Conservation (phyloP, 2,329 filamentous ascomycete genomes). For the Akanthomyces dipterigenus region DNA sequence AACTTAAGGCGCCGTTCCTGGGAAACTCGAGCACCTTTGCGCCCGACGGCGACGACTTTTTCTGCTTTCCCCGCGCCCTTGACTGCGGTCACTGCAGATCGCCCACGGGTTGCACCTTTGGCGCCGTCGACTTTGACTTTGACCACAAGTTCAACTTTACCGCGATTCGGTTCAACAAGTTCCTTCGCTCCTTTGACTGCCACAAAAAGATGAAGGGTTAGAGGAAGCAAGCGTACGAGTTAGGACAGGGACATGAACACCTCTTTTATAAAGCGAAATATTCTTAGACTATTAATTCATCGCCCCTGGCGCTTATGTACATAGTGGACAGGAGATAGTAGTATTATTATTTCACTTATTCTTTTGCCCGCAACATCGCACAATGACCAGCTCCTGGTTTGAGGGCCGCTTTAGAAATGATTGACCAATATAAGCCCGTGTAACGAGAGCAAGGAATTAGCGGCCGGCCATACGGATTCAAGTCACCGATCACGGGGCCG, state of each 20-base stretch:
- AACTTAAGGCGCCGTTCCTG: constrained; percentile 35
- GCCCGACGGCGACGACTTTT: constrained; percentile 41
- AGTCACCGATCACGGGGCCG: constrained; percentile 8
- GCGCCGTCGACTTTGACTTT: constrained; percentile 38
- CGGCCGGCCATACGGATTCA: background rate
- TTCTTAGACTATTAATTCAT: background rate
- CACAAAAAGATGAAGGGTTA: constrained; percentile 13
- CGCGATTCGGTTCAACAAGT: constrained; percentile 37
- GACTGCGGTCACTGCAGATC: constrained; percentile 40
- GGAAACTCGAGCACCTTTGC: constrained; percentile 43
- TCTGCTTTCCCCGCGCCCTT: constrained; percentile 38
- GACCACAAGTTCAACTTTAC: constrained; percentile 41
- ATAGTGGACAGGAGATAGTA: background rate
- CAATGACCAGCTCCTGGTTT: too few species aligned
- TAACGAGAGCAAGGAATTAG: background rate
- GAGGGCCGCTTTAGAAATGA: too few species aligned
- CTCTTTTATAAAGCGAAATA: background rate
- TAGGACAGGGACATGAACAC: background rate
- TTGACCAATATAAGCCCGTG: background rate
- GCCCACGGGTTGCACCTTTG: constrained; percentile 47
- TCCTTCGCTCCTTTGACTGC: constrained; percentile 31
- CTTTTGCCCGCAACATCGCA: background rate
- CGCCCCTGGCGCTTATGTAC: background rate
- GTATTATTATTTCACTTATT: too few species aligned
- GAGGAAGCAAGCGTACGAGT: background rate